These are phyloP conservation scores for Paradendryphiella salina DNA, from an alignment of 2,329 filamentous ascomycete species.

Conservation along the genomic window DNA sequence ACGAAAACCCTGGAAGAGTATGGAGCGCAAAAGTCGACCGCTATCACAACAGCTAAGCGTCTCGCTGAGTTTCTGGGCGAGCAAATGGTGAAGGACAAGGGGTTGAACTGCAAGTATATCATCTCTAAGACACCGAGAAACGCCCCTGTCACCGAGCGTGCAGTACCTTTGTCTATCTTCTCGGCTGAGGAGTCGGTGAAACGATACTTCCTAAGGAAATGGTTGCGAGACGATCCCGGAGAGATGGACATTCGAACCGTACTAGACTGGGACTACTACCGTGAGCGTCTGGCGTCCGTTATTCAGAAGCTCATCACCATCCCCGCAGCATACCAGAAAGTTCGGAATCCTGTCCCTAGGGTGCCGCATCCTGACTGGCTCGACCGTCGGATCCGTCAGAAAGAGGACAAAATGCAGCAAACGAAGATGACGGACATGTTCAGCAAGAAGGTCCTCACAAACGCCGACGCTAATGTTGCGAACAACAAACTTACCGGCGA, in stretches of 20 bases:
- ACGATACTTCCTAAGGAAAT: constrained; percentile 86
- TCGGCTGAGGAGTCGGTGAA: constrained; percentile 89
- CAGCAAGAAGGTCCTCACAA: constrained; percentile 69
- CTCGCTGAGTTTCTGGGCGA: constrained; percentile 95
- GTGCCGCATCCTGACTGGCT: constrained; percentile 97
- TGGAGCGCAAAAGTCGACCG: constrained; percentile 91
- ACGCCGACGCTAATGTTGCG: constrained; percentile 68
- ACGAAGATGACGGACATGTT: constrained; percentile 98
- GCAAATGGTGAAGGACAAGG: constrained; percentile 99
- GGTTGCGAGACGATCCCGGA: constrained; percentile 88
- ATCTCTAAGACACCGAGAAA: constrained; percentile 86
- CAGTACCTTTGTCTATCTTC: constrained; percentile 94
- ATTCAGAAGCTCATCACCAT: constrained; percentile 99
- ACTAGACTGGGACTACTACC: constrained; percentile 96
- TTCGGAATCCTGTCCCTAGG: constrained; percentile 90
- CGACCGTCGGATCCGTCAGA: constrained; percentile 87
- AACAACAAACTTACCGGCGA: constrained; percentile 63
- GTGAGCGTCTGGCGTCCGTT: constrained; percentile 92
- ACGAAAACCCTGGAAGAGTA: constrained; percentile 96
- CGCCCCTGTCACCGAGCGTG: constrained; percentile 91
- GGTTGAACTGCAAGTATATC: constrained; percentile 99
- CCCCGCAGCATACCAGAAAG: constrained; percentile 90
- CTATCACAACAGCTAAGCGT: constrained; percentile 96
- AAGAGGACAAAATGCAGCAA: constrained; percentile 97
- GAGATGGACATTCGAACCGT: constrained; percentile 89